phyloP scores from a whole-genome alignment of 2,329 filamentous ascomycete species.

The Penicillium corylophilum region DNA sequence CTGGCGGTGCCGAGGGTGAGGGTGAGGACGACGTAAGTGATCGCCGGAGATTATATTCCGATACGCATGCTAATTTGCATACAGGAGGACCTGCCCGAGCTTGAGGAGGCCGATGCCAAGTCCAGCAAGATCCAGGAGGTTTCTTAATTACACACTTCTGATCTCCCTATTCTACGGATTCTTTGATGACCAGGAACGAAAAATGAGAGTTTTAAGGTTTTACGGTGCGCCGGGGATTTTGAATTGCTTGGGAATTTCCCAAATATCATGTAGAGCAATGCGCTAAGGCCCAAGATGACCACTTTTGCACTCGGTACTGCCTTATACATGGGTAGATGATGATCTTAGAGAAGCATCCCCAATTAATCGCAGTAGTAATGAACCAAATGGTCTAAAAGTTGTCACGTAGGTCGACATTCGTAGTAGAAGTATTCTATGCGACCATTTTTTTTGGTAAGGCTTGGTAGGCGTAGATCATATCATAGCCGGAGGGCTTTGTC shows the following conservation, averaged over 20 bases:
- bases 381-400: neutral
- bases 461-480: neutral
- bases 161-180: constrained; percentile 19
- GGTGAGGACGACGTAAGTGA: constrained; percentile 54
- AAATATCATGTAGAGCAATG: constrained; percentile 14
- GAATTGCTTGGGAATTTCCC: constrained; percentile 13
- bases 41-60: neutral
- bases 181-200: constrained; percentile 27
- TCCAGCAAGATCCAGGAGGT: constrained; percentile 40
- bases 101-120: constrained; percentile 50
- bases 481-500: neutral
- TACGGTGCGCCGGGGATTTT: constrained; percentile 12
- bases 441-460: neutral
- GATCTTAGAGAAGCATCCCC: constrained; percentile 2
- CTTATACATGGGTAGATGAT: constrained; percentile 3
- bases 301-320: constrained; percentile 2
- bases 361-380: constrained; percentile 14
- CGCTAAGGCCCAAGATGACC: constrained; percentile 8
- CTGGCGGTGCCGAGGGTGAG: constrained; percentile 34
- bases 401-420: neutral
- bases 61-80: neutral
- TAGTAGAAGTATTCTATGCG: neutral
- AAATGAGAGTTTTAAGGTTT: constrained; percentile 17
- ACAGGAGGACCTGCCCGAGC: constrained; percentile 81
- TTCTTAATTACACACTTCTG: constrained; percentile 23